These are phyloP conservation scores for Beauveria brongniartii DNA, from an alignment of 2,329 filamentous ascomycete genomes.

Conservation along the genomic window DNA sequence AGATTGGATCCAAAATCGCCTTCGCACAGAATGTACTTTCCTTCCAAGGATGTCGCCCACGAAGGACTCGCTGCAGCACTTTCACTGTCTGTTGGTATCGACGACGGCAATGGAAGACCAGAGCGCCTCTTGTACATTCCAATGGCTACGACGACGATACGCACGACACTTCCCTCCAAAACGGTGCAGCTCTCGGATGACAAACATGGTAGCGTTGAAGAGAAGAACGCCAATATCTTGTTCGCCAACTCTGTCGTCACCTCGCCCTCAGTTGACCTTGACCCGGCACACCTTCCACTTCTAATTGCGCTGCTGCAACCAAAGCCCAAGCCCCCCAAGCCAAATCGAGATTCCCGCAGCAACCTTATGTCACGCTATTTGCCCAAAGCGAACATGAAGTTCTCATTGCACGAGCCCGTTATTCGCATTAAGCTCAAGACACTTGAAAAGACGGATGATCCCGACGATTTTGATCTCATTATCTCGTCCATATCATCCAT, in stretches of 20 bases:
- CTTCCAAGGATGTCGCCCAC: conserved; percentile 83
- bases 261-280: conserved; percentile 87
- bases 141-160: conserved; percentile 92
- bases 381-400: conserved; percentile 88
- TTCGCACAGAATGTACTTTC: conserved; percentile 97
- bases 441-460: conserved; percentile 53
- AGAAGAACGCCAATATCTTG: conserved; percentile 90
- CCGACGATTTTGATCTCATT: conserved; percentile 86
- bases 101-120: conserved; percentile 78
- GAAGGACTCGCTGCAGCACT: conserved; percentile 88
- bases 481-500: conserved; percentile 93
- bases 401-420: conserved; percentile 95
- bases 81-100: conserved; percentile 83
- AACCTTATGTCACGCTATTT: conserved; percentile 80
- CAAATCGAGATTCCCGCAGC: conserved; percentile 44
- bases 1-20: conserved; percentile 87
- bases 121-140: conserved; percentile 88
- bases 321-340: conserved; percentile 29
- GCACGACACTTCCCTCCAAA: conserved; percentile 90
- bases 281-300: conserved; percentile 83
- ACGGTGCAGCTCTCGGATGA: conserved; percentile 73
- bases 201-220: conserved; percentile 58
- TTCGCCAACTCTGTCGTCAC: conserved; percentile 96
- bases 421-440: conserved; percentile 81
- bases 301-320: conserved; percentile 67